These are phyloP conservation scores for Aspergillus sclerotioniger DNA, from an alignment of 495 filamentous ascomycete genomes.

Conservation along the genomic window DNA sequence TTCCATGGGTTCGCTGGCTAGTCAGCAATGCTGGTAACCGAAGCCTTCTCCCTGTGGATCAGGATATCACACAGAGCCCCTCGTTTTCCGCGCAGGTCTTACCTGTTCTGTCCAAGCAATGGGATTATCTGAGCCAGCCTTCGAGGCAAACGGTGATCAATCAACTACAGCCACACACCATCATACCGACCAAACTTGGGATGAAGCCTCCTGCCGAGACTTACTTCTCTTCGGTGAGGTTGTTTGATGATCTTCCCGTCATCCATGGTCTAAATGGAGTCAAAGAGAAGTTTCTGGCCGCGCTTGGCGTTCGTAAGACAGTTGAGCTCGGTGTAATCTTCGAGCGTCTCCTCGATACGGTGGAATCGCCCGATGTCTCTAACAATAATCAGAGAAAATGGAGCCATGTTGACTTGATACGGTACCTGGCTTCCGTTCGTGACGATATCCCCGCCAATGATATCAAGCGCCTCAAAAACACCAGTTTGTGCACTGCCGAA, in stretches of 20 bases:
- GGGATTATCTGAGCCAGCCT: slow-evolving; percentile 67
- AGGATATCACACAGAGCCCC: slow-evolving; percentile 67
- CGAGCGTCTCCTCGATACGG: slow-evolving; percentile 66
- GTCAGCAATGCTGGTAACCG: slow-evolving; percentile 58
- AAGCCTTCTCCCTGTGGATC: slow-evolving; percentile 41
- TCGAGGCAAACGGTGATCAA: slow-evolving; percentile 64
- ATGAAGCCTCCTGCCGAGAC: slow-evolving; percentile 85
- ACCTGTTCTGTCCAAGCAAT: slow-evolving; percentile 77
- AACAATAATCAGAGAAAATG: slow-evolving; percentile 55
- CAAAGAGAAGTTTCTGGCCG: slow-evolving; percentile 83
- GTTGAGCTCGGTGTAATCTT: slow-evolving; percentile 93
- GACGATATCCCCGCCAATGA: slow-evolving; percentile 87
- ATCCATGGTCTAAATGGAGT: slow-evolving; percentile 69
- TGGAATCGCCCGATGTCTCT: slow-evolving; percentile 42
- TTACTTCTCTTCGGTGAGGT: slow-evolving; percentile 87
- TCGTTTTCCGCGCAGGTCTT: slow-evolving; percentile 78
- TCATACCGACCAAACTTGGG: slow-evolving; percentile 88
- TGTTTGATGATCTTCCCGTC: slow-evolving; percentile 90
- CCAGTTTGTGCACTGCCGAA: slow-evolving; percentile 81
- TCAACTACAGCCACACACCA: slow-evolving; percentile 61
- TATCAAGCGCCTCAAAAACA: slow-evolving; percentile 70
- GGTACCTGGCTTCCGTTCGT: slow-evolving; percentile 84
- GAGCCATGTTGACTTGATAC: slow-evolving; percentile 93
- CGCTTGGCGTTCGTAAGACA: slow-evolving; percentile 77
- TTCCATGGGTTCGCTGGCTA: slow-evolving; percentile 80